Conservation (phyloP, 345 rosid species). For the Hibiscus mutabilis region DNA sequence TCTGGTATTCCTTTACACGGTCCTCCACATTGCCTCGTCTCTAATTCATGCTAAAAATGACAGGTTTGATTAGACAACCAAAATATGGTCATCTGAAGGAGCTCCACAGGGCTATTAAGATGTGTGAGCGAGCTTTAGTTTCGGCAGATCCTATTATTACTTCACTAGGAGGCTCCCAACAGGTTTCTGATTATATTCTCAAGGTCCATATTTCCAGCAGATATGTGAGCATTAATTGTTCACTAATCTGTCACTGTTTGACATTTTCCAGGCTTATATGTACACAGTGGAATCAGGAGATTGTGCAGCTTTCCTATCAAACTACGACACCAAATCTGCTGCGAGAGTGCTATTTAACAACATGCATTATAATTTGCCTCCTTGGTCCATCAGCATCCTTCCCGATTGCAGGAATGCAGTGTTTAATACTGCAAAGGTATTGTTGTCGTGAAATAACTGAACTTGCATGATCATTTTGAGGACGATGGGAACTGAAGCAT, state of each 20-base stretch:
- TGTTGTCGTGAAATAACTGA: not conserved
- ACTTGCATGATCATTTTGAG: not conserved
- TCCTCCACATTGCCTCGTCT: not conserved
- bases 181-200: conserved; percentile 33
- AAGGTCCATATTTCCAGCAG: not conserved
- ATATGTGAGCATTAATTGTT: not conserved
- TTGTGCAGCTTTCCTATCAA: conserved; percentile 94
- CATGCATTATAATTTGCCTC: conserved; percentile 95
- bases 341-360: conserved; percentile 82
- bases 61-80: conserved; percentile 93
- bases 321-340: conserved; percentile 79
- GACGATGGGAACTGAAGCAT: not conserved
- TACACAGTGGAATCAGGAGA: conserved; percentile 73
- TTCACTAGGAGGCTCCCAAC: conserved; percentile 78
- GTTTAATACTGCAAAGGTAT: conserved; percentile 95
- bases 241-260: conserved; percentile 18
- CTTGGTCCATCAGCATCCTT: conserved; percentile 98
- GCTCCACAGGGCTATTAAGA: conserved; percentile 88
- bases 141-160: conserved; percentile 77
- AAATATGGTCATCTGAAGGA: conserved; percentile 96
- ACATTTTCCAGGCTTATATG: conserved; percentile 59
- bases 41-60: conserved; percentile 4
- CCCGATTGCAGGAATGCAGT: conserved; percentile 97
- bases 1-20: not conserved
- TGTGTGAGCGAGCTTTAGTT: conserved; percentile 83